A percentile compares a stretch with the other conserved stretches of the same genome.
Conservation (phyloP, 2,329 filamentous ascomycete species). For the Blumeriella jaapii region DNA sequence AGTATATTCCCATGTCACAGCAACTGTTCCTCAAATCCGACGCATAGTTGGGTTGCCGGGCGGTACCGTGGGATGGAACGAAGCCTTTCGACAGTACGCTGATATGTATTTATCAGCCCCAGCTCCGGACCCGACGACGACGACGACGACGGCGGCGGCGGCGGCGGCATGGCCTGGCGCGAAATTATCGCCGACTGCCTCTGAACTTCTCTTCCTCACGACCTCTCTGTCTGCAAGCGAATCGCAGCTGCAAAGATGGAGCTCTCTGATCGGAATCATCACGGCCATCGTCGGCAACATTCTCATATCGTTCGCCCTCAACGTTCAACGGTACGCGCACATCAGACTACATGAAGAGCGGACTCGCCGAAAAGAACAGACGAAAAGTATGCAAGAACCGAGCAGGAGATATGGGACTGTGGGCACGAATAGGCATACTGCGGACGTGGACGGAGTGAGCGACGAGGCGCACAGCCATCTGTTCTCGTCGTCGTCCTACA, state of each 20-base stretch:
- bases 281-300: conserved; percentile 89
- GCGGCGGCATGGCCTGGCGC: conserved; percentile 9
- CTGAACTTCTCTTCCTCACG: neutral
- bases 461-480: conserved; percentile 39
- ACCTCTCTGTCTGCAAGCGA: conserved; percentile 22
- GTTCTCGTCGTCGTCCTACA: conserved; percentile 39
- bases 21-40: neutral
- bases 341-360: conserved; percentile 67
- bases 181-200: neutral
- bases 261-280: conserved; percentile 85
- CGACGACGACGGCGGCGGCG: conserved; percentile 11
- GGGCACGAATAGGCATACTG: conserved; percentile 12
- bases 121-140: conserved; percentile 13
- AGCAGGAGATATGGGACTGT: conserved; percentile 31
- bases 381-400: conserved; percentile 36
- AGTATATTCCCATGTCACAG: neutral
- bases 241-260: conserved; percentile 59
- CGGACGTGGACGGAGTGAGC: conserved; percentile 26
- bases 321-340: conserved; percentile 93
- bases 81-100: conserved; percentile 8
- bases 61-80: conserved; percentile 17
- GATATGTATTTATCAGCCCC: conserved; percentile 24
- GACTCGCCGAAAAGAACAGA: conserved; percentile 42
- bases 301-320: conserved; percentile 88
- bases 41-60: conserved; percentile 6